These are phyloP conservation scores for Karstenula rhodostoma DNA, from an alignment of 2,329 filamentous ascomycete species.

Conservation along the genomic window DNA sequence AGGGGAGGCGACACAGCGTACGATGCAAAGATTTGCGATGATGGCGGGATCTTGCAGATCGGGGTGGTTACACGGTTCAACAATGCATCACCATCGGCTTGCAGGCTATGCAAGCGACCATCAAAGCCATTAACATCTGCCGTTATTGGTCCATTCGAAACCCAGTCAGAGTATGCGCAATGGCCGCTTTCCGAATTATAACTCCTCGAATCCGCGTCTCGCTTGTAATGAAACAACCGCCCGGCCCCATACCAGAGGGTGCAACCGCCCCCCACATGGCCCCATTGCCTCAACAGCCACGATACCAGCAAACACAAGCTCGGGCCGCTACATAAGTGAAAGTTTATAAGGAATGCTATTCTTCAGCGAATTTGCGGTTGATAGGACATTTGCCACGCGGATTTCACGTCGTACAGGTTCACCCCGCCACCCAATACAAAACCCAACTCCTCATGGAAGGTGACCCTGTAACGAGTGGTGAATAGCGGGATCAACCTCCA, in stretches of 20 bases:
- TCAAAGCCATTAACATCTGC: background rate
- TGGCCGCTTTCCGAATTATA: background rate
- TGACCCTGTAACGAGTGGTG: background rate
- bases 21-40: background rate
- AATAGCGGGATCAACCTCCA: background rate
- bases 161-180: background rate
- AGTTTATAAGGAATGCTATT: background rate
- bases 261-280: background rate
- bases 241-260: background rate
- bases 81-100: background rate
- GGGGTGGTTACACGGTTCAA: background rate
- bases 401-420: background rate
- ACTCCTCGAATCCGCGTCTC: background rate
- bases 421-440: background rate
- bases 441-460: background rate
- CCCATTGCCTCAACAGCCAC: background rate
- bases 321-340: conserved; percentile 10
- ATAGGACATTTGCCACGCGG: background rate
- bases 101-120: background rate
- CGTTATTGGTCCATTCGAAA: background rate
- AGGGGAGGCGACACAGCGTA: background rate
- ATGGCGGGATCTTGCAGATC: conserved; percentile 2
- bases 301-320: background rate
- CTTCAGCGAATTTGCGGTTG: background rate
- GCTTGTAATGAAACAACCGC: conserved; percentile 2